Evolutionary conservation across 1,284 basidiomycete species (phyloP).

Genomic region (Cystobasidium pallidum): DNA sequence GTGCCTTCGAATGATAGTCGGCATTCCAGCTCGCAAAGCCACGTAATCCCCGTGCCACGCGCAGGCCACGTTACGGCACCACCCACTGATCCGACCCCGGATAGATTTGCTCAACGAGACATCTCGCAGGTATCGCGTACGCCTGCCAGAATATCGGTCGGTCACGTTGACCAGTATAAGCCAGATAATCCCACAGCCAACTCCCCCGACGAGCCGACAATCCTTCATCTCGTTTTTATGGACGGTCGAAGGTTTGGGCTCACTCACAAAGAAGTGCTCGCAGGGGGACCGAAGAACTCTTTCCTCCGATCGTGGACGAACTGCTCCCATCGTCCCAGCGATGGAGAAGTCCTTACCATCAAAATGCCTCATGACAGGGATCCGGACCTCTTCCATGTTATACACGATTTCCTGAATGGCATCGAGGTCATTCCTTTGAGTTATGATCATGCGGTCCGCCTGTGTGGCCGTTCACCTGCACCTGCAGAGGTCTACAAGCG

Average conservation of each 20-base stretch:
- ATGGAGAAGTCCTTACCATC: slow-evolving; percentile 1
- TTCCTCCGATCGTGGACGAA: slow-evolving; percentile 4
- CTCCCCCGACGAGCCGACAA: not conserved
- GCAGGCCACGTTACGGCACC: not conserved
- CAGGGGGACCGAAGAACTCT: not conserved
- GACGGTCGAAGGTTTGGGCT: not conserved
- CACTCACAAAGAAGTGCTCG: not conserved
- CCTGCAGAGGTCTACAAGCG: not conserved
- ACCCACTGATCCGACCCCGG: not conserved
- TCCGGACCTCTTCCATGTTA: not conserved
- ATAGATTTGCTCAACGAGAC: too few relatives aligned
- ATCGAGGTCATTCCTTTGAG: not conserved
- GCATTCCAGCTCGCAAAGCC: not conserved
- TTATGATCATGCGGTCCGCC: not conserved
- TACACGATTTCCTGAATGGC: not conserved
- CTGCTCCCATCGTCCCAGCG: not conserved
- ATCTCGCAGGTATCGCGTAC: not conserved
- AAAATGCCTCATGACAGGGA: slow-evolving; percentile 13
- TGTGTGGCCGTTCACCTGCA: not conserved
- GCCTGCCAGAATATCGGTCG: not conserved
- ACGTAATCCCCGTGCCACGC: not conserved
- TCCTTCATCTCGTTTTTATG: not conserved
- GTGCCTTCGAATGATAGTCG: not conserved
- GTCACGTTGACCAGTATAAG: not conserved
- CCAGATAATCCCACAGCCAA: not conserved